Percentiles rank a stretch among this genome's conserved stretches.
Evolutionary conservation across 1,284 basidiomycete species (phyloP).

Genomic region (Fomitopsis palustris): DNA sequence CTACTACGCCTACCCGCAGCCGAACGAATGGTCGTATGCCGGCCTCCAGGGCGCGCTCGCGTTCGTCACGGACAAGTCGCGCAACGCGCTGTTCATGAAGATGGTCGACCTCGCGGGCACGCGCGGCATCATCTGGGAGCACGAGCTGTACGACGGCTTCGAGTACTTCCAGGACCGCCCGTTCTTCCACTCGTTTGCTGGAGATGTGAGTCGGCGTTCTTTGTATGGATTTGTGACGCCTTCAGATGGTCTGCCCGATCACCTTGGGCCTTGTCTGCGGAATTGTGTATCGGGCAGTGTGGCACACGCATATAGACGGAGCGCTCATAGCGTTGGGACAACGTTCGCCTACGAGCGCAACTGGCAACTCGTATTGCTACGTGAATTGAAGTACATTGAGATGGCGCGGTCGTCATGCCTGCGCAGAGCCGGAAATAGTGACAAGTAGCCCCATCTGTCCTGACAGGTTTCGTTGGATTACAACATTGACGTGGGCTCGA

Average conservation of each 20-base stretch:
- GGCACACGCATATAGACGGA: too few relatives aligned
- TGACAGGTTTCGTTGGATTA: too few relatives aligned
- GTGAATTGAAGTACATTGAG: too few relatives aligned
- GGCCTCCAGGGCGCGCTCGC: slow-evolving; percentile 84
- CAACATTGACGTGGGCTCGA: too few relatives aligned
- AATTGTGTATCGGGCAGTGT: too few relatives aligned
- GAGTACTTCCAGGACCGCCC: slow-evolving; percentile 85
- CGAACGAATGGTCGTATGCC: slow-evolving; percentile 77
- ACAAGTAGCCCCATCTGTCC: too few relatives aligned
- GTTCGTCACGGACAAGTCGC: slow-evolving; percentile 62
- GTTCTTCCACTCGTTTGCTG: slow-evolving; percentile 92
- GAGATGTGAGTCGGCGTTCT: slow-evolving; percentile 69
- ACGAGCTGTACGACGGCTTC: slow-evolving; percentile 87
- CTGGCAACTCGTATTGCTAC: too few relatives aligned
- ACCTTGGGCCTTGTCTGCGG: too few relatives aligned
- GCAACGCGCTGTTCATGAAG: slow-evolving; percentile 62
- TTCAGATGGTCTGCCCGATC: not conserved
- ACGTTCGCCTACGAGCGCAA: too few relatives aligned
- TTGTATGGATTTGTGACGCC: not conserved
- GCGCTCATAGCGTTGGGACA: too few relatives aligned
- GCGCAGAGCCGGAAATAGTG: too few relatives aligned
- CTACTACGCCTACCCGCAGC: slow-evolving; percentile 82
- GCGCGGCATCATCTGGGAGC: slow-evolving; percentile 90
- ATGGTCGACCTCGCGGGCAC: slow-evolving; percentile 83
- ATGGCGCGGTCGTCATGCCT: too few relatives aligned